phyloP scores from a whole-genome alignment of 352 stramenopile genomes.

The Globisporangium polare region DNA sequence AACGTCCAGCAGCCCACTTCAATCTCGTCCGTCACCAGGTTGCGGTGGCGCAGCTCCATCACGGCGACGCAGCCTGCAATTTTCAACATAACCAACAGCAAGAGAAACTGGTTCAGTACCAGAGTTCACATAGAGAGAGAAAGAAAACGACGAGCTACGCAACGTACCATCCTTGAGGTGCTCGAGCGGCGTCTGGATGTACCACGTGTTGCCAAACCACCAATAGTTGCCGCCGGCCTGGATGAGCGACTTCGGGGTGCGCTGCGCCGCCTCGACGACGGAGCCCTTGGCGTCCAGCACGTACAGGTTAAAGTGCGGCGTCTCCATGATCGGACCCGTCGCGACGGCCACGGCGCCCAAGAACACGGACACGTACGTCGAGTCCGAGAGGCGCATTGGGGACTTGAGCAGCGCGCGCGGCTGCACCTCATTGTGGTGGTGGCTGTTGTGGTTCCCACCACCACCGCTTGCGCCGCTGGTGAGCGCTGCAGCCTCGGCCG shows the following conservation, averaged over 20 bases:
- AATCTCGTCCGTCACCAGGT: slow-evolving; percentile 76
- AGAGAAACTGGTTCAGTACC: slow-evolving; percentile 1
- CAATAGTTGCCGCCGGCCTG: slow-evolving; percentile 83
- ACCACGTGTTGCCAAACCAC: slow-evolving; percentile 90
- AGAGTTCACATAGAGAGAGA: slow-evolving; percentile 1
- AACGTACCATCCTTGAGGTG: slow-evolving; percentile 82
- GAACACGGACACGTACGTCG: slow-evolving; percentile 87
- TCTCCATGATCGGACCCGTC: slow-evolving; percentile 84
- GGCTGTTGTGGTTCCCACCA: slow-evolving; percentile 18
- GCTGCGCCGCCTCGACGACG: slow-evolving; percentile 66
- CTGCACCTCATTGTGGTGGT: slow-evolving; percentile 16
- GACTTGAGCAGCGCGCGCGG: slow-evolving; percentile 35
- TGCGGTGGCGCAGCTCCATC: slow-evolving; percentile 84
- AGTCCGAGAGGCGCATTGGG: slow-evolving; percentile 56
- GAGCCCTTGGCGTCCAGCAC: slow-evolving; percentile 71
- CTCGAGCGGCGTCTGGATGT: slow-evolving; percentile 79
- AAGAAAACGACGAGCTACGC: background rate
- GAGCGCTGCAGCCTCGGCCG: slow-evolving; percentile 26
- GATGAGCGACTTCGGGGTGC: slow-evolving; percentile 84
- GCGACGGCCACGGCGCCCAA: slow-evolving; percentile 75
- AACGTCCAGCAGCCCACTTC: slow-evolving; percentile 89
- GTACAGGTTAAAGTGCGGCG: slow-evolving; percentile 85
- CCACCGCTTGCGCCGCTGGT: slow-evolving; percentile 13
- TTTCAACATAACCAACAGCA: slow-evolving; percentile 4
- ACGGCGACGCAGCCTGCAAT: slow-evolving; percentile 75